phyloP scores from a whole-genome alignment of 2,329 filamentous ascomycete genomes.

The Nothophoma quercina region DNA sequence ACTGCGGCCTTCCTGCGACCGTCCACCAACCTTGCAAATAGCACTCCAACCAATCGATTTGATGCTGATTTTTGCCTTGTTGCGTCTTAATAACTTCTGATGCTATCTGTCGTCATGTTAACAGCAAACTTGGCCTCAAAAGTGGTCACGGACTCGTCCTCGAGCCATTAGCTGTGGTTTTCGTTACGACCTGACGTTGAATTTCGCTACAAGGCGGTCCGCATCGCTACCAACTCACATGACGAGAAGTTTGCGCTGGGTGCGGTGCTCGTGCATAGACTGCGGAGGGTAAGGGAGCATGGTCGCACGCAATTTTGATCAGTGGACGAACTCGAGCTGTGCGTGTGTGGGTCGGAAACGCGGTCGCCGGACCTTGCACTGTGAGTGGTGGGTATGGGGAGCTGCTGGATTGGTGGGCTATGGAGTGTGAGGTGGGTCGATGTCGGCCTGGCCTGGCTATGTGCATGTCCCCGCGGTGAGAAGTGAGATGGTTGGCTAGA shows the following conservation, averaged over 20 bases:
- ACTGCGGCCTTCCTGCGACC: constrained; percentile 41
- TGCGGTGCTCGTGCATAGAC: constrained; percentile 44
- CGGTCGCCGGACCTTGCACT: constrained; percentile 37
- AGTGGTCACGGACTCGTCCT: constrained; percentile 20
- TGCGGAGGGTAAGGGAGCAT: constrained; percentile 39
- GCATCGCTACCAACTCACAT: constrained; percentile 49
- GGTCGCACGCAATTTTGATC: constrained; percentile 51
- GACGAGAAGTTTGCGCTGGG: constrained; percentile 50
- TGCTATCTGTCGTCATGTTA: constrained; percentile 28
- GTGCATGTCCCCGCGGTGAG: constrained; percentile 37
- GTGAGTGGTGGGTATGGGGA: constrained; percentile 28
- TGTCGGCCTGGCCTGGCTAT: constrained; percentile 29
- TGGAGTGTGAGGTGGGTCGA: constrained; percentile 32
- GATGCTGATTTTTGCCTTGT: constrained; percentile 31
- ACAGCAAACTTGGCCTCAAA: constrained; percentile 30
- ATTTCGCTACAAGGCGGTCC: constrained; percentile 50
- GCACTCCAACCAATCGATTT: constrained; percentile 40
- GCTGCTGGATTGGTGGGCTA: constrained; percentile 35
- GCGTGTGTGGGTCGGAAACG: constrained; percentile 46
- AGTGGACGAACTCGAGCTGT: constrained; percentile 46
- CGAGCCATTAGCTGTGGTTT: constrained; percentile 17
- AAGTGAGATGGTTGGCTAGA: constrained; percentile 28
- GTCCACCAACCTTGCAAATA: constrained; percentile 40
- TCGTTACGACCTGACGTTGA: constrained; percentile 47
- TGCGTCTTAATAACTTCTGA: constrained; percentile 24